Evolutionary conservation across 129 eudicot genomes (phyloP).

Genomic region (Smallanthus sonchifolius): DNA sequence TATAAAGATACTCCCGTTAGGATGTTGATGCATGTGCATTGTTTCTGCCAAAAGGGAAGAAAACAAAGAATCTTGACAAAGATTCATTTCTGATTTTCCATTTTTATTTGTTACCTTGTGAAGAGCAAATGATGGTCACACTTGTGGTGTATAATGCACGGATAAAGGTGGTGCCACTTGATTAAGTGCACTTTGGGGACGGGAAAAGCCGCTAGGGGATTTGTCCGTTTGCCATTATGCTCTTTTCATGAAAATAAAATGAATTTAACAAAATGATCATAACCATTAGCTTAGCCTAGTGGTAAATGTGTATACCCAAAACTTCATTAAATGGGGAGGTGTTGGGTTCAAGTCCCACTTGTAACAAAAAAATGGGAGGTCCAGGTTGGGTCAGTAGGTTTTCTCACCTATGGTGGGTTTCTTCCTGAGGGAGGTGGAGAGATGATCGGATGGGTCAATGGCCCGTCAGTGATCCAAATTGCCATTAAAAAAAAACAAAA

Average conservation of each 20-base stretch:
- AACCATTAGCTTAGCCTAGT: too few relatives aligned
- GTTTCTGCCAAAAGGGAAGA: slow-evolving; percentile 10
- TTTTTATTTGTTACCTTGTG: background rate
- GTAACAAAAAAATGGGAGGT: too few relatives aligned
- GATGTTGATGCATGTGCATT: slow-evolving; percentile 1
- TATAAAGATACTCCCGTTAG: background rate
- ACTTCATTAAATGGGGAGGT: too few relatives aligned
- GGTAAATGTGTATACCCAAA: too few relatives aligned
- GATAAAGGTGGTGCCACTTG: slow-evolving; percentile 15
- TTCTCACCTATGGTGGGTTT: too few relatives aligned
- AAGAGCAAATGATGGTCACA: background rate
- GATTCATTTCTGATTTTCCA: slow-evolving; percentile 16
- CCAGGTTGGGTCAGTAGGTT: too few relatives aligned
- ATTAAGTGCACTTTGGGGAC: slow-evolving; percentile 12
- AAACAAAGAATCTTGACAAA: slow-evolving; percentile 27
- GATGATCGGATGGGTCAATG: too few relatives aligned
- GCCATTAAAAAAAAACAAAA: too few relatives aligned
- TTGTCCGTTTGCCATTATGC: background rate
- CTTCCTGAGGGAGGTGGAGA: too few relatives aligned
- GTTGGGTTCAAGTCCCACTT: too few relatives aligned
- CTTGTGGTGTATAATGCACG: slow-evolving; percentile 9
- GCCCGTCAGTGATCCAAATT: too few relatives aligned
- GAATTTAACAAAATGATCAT: background rate
- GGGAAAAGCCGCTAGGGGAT: slow-evolving; percentile 3
- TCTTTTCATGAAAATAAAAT: background rate